These are phyloP conservation scores for Gaultheria prostrata DNA, from an alignment of 148 eudicot genomes.

Conservation along the genomic window DNA sequence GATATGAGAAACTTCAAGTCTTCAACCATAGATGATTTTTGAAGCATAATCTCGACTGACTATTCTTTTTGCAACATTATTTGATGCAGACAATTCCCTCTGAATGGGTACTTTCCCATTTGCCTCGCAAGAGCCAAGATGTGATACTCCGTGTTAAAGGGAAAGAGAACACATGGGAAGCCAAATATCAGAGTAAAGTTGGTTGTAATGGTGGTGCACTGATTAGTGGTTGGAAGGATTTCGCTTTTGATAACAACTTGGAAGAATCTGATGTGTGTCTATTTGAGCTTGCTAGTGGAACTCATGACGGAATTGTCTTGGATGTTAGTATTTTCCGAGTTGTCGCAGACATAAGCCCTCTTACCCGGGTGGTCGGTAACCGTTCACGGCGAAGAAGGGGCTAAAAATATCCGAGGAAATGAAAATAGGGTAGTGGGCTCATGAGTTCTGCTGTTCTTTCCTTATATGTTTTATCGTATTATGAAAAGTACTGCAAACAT, in stretches of 20 bases:
- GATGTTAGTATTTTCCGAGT: slow-evolving; percentile 50
- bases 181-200: neutral
- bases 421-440: neutral
- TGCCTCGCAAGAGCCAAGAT: slow-evolving; percentile 17
- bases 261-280: slow-evolving; percentile 50
- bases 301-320: slow-evolving; percentile 9
- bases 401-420: neutral
- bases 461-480: neutral
- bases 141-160: slow-evolving; percentile 31
- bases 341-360: slow-evolving; percentile 26
- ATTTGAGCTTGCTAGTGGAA: slow-evolving; percentile 30
- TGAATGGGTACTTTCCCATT: slow-evolving; percentile 28
- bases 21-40: neutral
- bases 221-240: slow-evolving; percentile 32
- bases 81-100: slow-evolving; percentile 36
- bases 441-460: neutral
- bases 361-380: neutral
- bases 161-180: slow-evolving; percentile 30
- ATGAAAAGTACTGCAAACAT: too few relatives aligned
- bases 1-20: neutral
- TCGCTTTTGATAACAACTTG: slow-evolving; percentile 38
- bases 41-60: neutral
- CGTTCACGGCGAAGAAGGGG: neutral
- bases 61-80: neutral
- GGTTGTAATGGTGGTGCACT: slow-evolving; percentile 16